Evolutionary conservation across 1,139 yeast species (phyloP).

Genomic region (Zygoascus hellenicus): DNA sequence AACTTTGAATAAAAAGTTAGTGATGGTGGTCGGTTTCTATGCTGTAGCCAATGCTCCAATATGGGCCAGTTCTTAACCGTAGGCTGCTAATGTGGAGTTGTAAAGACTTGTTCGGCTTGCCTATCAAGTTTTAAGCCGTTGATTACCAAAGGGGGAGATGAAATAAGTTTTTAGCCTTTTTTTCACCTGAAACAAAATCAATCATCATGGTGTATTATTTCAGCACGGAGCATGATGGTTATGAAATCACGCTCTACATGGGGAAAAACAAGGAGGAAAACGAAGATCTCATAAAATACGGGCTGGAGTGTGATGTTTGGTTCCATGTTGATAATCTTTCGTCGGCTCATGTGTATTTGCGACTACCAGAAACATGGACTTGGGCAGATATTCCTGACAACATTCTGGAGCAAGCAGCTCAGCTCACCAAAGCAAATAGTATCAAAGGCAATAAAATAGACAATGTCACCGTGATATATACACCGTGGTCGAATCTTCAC

Average conservation of each 20-base stretch:
- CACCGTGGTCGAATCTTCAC: conserved; percentile 69
- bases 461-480: conserved; percentile 63
- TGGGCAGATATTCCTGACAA: conserved; percentile 48
- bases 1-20: too few species aligned
- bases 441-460: conserved; percentile 71
- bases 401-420: conserved; percentile 59
- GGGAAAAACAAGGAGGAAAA: conserved; percentile 76
- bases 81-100: too few species aligned
- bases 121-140: too few species aligned
- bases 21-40: too few species aligned
- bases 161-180: too few species aligned
- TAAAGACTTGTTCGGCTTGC: too few species aligned
- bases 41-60: too few species aligned
- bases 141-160: too few species aligned
- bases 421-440: conserved; percentile 73
- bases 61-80: too few species aligned
- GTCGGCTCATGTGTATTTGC: conserved; percentile 75
- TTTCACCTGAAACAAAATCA: too few species aligned
- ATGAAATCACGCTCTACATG: conserved; percentile 48
- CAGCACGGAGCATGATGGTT: conserved; percentile 35
- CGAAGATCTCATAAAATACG: conserved; percentile 64
- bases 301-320: conserved; percentile 70
- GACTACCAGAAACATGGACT: conserved; percentile 42
- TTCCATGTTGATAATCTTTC: conserved; percentile 78
- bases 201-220: conserved; percentile 54